phyloP scores from a whole-genome alignment of 345 rosid species.

The Pseudoturritis turrita region DNA sequence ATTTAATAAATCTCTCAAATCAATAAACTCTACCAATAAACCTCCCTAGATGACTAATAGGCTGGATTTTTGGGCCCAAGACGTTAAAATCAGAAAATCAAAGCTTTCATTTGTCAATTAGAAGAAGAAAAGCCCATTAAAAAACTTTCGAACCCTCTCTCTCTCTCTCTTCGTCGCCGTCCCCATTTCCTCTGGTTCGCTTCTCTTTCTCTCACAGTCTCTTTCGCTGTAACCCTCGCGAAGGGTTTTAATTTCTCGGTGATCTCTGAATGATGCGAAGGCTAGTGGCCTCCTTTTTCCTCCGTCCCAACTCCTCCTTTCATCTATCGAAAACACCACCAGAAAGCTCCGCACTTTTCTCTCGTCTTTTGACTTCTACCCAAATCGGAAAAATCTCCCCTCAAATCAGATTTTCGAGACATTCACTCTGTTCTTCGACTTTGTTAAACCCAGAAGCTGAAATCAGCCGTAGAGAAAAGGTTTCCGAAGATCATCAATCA shows the following conservation, averaged over 20 bases:
- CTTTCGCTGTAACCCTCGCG: neutral
- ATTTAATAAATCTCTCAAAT: too few relatives aligned
- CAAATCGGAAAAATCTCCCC: neutral
- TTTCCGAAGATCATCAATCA: conserved; percentile 5
- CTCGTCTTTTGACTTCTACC: neutral
- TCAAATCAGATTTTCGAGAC: neutral
- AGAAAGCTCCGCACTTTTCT: conserved; percentile 4
- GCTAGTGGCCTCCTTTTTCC: neutral
- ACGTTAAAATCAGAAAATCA: too few relatives aligned
- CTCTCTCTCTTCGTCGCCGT: neutral
- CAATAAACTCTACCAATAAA: too few relatives aligned
- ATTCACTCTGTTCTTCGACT: conserved; percentile 25
- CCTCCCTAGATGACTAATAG: too few relatives aligned
- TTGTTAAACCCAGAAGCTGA: neutral
- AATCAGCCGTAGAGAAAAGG: neutral
- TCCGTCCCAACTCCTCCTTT: neutral
- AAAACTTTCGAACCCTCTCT: neutral
- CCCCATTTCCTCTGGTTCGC: neutral
- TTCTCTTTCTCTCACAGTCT: neutral
- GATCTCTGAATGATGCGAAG: conserved; percentile 26
- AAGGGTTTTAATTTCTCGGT: neutral
- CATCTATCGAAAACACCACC: neutral
- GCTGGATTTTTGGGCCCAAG: too few relatives aligned
- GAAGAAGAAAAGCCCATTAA: conserved; percentile 21
- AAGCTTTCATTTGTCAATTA: too few relatives aligned